Evolutionary conservation across 495 filamentous ascomycete species (phyloP).

Genomic region (Achaetomiella virescens): DNA sequence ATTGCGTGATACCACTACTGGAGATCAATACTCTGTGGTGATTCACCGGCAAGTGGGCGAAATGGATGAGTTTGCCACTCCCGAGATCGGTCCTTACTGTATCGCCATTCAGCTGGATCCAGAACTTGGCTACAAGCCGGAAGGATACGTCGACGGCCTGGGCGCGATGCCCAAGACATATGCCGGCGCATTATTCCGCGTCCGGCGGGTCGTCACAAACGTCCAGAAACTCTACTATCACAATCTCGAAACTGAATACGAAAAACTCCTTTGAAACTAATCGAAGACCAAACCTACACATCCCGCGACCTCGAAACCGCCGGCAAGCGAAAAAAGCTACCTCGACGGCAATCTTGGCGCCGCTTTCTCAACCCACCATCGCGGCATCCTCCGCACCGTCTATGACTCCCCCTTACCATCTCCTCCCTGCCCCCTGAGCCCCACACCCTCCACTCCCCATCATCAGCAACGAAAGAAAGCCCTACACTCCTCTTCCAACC

Average conservation of each 20-base stretch:
- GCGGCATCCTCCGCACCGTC: conserved; percentile 7
- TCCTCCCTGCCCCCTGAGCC: neutral
- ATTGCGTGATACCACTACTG: conserved; percentile 5
- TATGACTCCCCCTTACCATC: conserved; percentile 21
- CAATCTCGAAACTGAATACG: conserved; percentile 12
- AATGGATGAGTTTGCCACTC: conserved; percentile 17
- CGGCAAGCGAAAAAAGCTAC: conserved; percentile 10
- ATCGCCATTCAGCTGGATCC: conserved; percentile 17
- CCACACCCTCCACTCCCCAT: neutral
- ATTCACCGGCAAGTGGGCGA: conserved; percentile 16
- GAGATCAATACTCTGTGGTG: conserved; percentile 11
- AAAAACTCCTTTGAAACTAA: conserved; percentile 17
- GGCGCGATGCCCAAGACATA: neutral
- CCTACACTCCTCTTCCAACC: conserved; percentile 6
- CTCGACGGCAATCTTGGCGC: conserved; percentile 4
- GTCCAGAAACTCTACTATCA: conserved; percentile 18
- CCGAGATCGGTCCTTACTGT: conserved; percentile 17
- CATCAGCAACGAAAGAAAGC: neutral
- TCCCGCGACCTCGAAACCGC: neutral
- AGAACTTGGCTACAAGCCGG: neutral
- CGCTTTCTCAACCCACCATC: conserved; percentile 5
- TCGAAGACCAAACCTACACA: conserved; percentile 7
- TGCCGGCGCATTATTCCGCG: conserved; percentile 17
- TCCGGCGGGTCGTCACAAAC: conserved; percentile 15
- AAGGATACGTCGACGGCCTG: neutral